These are phyloP conservation scores for Anaeromyces robustus DNA, from an alignment of 192 early-diverging fungal species.

Conservation along the genomic window DNA sequence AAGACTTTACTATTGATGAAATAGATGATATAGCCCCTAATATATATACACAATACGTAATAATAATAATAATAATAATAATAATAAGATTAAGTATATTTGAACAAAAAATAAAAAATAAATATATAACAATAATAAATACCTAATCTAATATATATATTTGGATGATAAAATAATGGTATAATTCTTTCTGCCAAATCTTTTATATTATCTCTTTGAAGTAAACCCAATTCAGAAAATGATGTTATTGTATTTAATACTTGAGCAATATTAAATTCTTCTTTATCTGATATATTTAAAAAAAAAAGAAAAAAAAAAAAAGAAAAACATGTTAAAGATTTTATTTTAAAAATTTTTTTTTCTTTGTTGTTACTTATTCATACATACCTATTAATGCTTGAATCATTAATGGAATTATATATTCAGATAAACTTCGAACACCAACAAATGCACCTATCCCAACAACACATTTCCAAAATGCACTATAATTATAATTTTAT, in stretches of 20 bases:
- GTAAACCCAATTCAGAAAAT: slow-evolving; percentile 58
- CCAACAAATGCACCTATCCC: slow-evolving; percentile 82
- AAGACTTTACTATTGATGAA: slow-evolving; percentile 32
- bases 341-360: no score
- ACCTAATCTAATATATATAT: slow-evolving; percentile 62
- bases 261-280: slow-evolving; percentile 85
- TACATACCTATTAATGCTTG: slow-evolving; percentile 53
- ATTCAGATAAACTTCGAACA: slow-evolving; percentile 69
- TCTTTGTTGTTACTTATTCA: background rate
- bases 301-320: no score
- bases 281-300: slow-evolving; percentile 58
- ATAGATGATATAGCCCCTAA: slow-evolving; percentile 54
- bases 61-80: background rate
- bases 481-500: slow-evolving; percentile 21
- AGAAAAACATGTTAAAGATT: no score
- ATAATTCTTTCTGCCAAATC: slow-evolving; percentile 52
- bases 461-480: slow-evolving; percentile 87
- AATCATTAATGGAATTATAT: slow-evolving; percentile 83
- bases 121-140: background rate
- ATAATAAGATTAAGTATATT: slow-evolving; percentile 10
- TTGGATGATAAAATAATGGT: slow-evolving; percentile 66
- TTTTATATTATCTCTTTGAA: slow-evolving; percentile 59
- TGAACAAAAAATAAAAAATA: background rate
- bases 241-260: slow-evolving; percentile 67
- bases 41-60: no score